phyloP scores from a whole-genome alignment of 2,329 filamentous ascomycete genomes.

The Thyridium curvatum region DNA sequence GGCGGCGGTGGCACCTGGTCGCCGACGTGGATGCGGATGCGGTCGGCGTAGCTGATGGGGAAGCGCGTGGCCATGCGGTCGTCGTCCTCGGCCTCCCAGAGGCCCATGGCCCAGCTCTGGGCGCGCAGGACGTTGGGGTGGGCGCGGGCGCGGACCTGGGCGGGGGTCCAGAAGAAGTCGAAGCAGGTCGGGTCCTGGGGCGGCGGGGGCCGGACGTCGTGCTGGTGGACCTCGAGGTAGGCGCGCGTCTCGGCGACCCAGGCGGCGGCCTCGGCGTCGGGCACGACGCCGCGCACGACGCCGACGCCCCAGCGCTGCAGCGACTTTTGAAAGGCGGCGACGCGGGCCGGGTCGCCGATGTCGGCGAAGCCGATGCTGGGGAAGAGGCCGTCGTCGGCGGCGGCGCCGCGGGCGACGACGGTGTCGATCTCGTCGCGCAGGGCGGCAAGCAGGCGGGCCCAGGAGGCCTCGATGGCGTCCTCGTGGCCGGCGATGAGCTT shows the following conservation, averaged over 20 bases:
- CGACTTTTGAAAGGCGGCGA: constrained; percentile 48
- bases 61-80: constrained; percentile 54
- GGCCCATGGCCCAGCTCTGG: constrained; percentile 59
- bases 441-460: constrained; percentile 45
- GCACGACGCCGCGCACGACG: constrained; percentile 59
- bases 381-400: constrained; percentile 32
- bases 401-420: constrained; percentile 28
- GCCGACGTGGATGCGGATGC: constrained; percentile 59
- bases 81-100: constrained; percentile 52
- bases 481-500: constrained; percentile 50
- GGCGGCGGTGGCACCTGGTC: constrained; percentile 20
- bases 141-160: constrained; percentile 61
- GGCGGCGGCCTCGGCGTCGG: constrained; percentile 45
- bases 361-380: constrained; percentile 49
- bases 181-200: constrained; percentile 62
- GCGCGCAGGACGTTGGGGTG: constrained; percentile 57
- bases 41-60: constrained; percentile 63
- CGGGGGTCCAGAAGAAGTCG: constrained; percentile 68
- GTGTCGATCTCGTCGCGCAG: constrained; percentile 45
- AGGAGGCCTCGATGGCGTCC: constrained; percentile 44
- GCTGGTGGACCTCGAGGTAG: constrained; percentile 48
- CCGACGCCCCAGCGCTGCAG: constrained; percentile 58
- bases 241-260: constrained; percentile 54
- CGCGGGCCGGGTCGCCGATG: constrained; percentile 38
- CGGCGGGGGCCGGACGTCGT: constrained; percentile 46